Conservation (phyloP, 2,329 filamentous ascomycete genomes). For the Chaetomium globosum region DNA sequence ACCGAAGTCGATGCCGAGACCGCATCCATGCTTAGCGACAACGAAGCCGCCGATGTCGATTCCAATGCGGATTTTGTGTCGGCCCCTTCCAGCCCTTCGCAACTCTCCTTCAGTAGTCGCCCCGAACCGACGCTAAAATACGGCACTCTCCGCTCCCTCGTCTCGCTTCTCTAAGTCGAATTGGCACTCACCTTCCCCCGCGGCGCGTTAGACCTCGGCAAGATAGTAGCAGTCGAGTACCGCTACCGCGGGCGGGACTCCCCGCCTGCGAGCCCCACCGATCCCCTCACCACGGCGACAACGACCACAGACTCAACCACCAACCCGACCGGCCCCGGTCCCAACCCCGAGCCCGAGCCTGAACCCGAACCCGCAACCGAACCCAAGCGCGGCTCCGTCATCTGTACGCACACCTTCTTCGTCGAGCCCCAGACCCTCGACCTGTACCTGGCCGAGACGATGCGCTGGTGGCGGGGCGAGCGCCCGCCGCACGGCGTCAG, state of each 20-base stretch:
- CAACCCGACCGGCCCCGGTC: background rate
- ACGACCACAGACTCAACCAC: background rate
- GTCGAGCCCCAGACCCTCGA: constrained; percentile 68
- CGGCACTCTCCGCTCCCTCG: constrained; percentile 51
- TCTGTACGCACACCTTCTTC: constrained; percentile 62
- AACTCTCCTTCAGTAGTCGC: constrained; percentile 5
- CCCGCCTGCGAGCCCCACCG: constrained; percentile 29
- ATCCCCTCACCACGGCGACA: background rate
- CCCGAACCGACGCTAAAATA: constrained; percentile 49
- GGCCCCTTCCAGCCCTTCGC: constrained; percentile 41
- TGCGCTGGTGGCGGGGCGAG: constrained; percentile 87
- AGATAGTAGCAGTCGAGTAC: constrained; percentile 58
- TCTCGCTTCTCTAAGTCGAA: constrained; percentile 52
- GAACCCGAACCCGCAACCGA: background rate
- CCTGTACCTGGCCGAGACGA: constrained; percentile 66
- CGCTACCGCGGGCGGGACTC: constrained; percentile 48
- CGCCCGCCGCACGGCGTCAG: constrained; percentile 72
- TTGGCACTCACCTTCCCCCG: constrained; percentile 56
- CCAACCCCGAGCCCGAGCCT: background rate
- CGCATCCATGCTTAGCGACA: background rate
- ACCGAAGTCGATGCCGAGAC: constrained; percentile 46
- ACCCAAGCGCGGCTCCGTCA: constrained; percentile 48
- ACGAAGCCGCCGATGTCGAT: constrained; percentile 54
- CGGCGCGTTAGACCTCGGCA: constrained; percentile 52
- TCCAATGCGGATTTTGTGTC: constrained; percentile 38